phyloP scores from a whole-genome alignment of 2,329 filamentous ascomycete species.

The Teratosphaeria zuluensis region DNA sequence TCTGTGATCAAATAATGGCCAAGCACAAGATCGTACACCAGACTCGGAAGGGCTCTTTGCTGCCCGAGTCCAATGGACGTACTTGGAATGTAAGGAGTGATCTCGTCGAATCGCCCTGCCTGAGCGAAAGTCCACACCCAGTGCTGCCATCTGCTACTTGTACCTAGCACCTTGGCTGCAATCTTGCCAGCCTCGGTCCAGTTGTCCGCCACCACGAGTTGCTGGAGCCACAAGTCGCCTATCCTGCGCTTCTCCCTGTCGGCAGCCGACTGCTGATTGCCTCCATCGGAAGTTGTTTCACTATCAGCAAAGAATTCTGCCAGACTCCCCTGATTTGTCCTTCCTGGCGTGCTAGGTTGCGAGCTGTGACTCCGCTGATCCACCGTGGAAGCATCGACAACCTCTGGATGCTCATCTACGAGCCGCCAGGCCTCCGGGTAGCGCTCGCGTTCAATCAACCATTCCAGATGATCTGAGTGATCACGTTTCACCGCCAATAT shows the following conservation, averaged over 20 bases:
- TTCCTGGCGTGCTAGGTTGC: constrained; percentile 35
- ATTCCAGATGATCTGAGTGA: constrained; percentile 71
- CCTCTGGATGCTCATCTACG: constrained; percentile 76
- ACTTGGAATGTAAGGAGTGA: constrained; percentile 59
- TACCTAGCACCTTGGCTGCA: constrained; percentile 72
- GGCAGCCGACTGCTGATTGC: constrained; percentile 50
- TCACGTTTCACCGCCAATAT: constrained; percentile 86
- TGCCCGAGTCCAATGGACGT: constrained; percentile 26
- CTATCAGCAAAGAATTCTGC: constrained; percentile 48
- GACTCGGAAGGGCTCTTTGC: constrained; percentile 54
- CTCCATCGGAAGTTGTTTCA: constrained; percentile 45
- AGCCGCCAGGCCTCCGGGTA: constrained; percentile 85
- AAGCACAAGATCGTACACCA: constrained; percentile 81
- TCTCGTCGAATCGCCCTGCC: constrained; percentile 78
- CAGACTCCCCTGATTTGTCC: constrained; percentile 17
- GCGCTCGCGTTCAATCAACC: constrained; percentile 71
- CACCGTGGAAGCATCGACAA: constrained; percentile 29
- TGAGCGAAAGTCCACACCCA: constrained; percentile 92
- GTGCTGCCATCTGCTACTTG: constrained; percentile 78
- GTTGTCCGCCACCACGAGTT: constrained; percentile 63
- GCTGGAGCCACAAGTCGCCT: constrained; percentile 86
- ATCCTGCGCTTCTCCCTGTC: constrained; percentile 85
- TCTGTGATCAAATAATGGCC: constrained; percentile 79
- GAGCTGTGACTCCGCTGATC: constrained; percentile 16
- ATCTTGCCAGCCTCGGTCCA: constrained; percentile 73